These are phyloP conservation scores for Kluyveromyces aestuarii DNA, from an alignment of 805 yeast genomes.

Conservation along the genomic window DNA sequence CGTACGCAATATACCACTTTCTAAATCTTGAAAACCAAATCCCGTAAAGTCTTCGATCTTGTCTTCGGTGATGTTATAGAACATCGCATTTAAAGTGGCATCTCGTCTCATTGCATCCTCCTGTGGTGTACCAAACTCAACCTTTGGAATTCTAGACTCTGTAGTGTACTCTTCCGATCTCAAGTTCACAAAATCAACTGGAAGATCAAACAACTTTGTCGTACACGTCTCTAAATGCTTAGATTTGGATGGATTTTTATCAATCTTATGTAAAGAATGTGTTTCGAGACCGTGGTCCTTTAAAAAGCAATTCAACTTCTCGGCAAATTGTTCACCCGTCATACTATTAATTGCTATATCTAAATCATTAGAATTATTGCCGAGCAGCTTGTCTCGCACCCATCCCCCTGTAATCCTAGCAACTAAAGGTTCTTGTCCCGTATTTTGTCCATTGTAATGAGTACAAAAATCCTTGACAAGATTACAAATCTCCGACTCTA, in stretches of 20 bases:
- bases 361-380: slow-evolving; percentile 71
- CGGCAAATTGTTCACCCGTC: slow-evolving; percentile 83
- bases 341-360: slow-evolving; percentile 84
- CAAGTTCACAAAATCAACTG: slow-evolving; percentile 87
- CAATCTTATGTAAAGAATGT: slow-evolving; percentile 64
- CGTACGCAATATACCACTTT: slow-evolving; percentile 66
- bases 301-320: slow-evolving; percentile 45
- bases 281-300: slow-evolving; percentile 27
- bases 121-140: slow-evolving; percentile 79
- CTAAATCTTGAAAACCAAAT: slow-evolving; percentile 63
- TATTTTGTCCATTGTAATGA: slow-evolving; percentile 13
- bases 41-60: slow-evolving; percentile 80
- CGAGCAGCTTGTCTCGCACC: slow-evolving; percentile 91
- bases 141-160: slow-evolving; percentile 77
- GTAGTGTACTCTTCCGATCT: slow-evolving; percentile 79
- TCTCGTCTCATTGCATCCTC: slow-evolving; percentile 92
- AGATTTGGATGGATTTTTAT: slow-evolving; percentile 88
- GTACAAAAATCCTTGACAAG: slow-evolving; percentile 23
- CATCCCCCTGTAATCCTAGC: slow-evolving; percentile 90
- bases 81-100: slow-evolving; percentile 89
- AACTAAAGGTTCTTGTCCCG: slow-evolving; percentile 12
- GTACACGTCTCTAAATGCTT: slow-evolving; percentile 97
- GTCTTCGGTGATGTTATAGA: slow-evolving; percentile 65
- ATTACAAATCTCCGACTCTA: slow-evolving; percentile 20
- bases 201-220: slow-evolving; percentile 72